Evolutionary conservation across 768 basidiomycete genomes (phyloP).

Genomic region (Amanita rubescens): DNA sequence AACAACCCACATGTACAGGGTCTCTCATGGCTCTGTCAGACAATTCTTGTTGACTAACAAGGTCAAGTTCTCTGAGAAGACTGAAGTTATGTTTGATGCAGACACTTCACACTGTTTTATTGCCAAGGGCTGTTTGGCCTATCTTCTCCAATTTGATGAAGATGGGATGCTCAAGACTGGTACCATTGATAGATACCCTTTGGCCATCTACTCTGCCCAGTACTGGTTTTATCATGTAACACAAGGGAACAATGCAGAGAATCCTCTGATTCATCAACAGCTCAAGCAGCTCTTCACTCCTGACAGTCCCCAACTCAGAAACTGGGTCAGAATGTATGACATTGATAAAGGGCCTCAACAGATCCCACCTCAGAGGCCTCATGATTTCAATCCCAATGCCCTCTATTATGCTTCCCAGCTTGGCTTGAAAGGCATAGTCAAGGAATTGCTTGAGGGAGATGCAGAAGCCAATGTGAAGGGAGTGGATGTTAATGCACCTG

Average conservation of each 20-base stretch:
- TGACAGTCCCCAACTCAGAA: not conserved
- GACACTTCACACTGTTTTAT: not conserved
- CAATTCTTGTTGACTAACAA: not conserved
- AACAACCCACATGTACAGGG: not conserved
- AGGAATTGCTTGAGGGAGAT: not conserved
- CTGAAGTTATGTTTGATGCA: not conserved
- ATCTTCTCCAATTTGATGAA: not conserved
- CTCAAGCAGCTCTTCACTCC: not conserved
- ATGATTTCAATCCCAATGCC: not conserved
- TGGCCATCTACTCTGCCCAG: conserved; percentile 1
- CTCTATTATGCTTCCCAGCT: conserved; percentile 2
- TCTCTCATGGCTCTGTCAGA: conserved; percentile 1
- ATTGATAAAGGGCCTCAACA: not conserved
- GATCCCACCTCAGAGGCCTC: not conserved
- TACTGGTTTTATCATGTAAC: not conserved
- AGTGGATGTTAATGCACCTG: not conserved
- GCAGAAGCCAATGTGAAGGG: not conserved
- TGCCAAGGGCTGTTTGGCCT: conserved; percentile 1
- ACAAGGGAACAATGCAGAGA: not conserved
- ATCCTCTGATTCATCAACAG: not conserved
- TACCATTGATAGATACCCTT: too few species aligned
- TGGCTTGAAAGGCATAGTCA: not conserved
- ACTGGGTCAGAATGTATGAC: not conserved
- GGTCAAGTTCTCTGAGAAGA: not conserved
- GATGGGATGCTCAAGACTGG: not conserved